Percentiles rank a stretch among this genome's conserved stretches.
phyloP scores from a whole-genome alignment of 163 green algal species.

The Scenedesmus sp. region DNA sequence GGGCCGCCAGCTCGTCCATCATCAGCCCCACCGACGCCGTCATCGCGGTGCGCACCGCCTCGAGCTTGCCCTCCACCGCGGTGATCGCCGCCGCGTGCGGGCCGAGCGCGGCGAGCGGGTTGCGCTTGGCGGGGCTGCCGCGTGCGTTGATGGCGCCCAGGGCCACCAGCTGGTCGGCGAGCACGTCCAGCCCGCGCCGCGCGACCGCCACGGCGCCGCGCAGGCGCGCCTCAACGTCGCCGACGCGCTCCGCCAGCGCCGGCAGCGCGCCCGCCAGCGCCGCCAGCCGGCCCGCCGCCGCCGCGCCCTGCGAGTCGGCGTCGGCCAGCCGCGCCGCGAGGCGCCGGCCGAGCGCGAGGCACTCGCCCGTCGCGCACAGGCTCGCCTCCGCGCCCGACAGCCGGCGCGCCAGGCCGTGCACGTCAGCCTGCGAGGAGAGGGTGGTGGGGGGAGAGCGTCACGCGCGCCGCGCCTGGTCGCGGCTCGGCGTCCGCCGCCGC shows the following conservation, averaged over 20 bases:
- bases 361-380: background rate
- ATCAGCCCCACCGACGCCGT: slow-evolving; percentile 30
- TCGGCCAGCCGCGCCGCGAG: slow-evolving; percentile 31
- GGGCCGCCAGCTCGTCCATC: slow-evolving; percentile 20
- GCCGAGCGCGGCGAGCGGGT: slow-evolving; percentile 41
- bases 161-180: slow-evolving; percentile 45
- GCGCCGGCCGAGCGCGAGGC: slow-evolving; percentile 2
- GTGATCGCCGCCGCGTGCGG: slow-evolving; percentile 33
- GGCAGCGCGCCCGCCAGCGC: slow-evolving; percentile 4
- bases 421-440: slow-evolving; percentile 28
- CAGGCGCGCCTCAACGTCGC: slow-evolving; percentile 14
- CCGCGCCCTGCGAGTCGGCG: background rate
- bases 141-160: slow-evolving; percentile 19
- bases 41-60: slow-evolving; percentile 44
- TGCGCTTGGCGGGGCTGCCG: slow-evolving; percentile 22
- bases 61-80: slow-evolving; percentile 38
- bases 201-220: background rate
- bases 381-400: slow-evolving; percentile 18
- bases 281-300: slow-evolving; percentile 16
- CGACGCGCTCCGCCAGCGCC: slow-evolving; percentile 11
- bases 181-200: slow-evolving; percentile 21
- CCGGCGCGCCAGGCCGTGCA: background rate
- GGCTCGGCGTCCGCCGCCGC: too few relatives aligned
- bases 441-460: too few relatives aligned
- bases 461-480: too few relatives aligned